Conservation (phyloP, 2,329 filamentous ascomycete species). For the Curvularia sp. region DNA sequence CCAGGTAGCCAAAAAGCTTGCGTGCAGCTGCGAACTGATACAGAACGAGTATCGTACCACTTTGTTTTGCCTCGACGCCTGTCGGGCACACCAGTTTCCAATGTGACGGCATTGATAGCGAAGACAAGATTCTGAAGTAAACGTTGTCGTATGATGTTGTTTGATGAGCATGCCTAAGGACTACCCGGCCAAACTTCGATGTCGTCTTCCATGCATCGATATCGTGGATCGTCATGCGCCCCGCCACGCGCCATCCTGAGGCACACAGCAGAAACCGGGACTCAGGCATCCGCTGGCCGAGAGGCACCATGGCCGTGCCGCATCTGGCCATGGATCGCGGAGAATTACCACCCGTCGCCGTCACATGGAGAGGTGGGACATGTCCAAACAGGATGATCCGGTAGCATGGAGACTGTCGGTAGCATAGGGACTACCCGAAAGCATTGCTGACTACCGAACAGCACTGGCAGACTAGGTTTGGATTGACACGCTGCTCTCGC, state of each 20-base stretch:
- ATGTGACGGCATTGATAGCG: slow-evolving; percentile 23
- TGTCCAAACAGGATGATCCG: neutral
- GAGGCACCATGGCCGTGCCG: slow-evolving; percentile 16
- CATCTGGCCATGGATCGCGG: slow-evolving; percentile 9
- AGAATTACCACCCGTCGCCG: slow-evolving; percentile 7
- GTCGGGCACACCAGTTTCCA: slow-evolving; percentile 21
- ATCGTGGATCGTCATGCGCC: slow-evolving; percentile 17
- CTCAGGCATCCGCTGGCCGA: slow-evolving; percentile 45
- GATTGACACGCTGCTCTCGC: slow-evolving; percentile 9
- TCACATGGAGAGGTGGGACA: neutral
- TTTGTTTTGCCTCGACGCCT: slow-evolving; percentile 42
- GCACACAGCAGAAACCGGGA: slow-evolving; percentile 40
- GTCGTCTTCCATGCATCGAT: slow-evolving; percentile 23
- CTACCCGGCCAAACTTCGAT: slow-evolving; percentile 20
- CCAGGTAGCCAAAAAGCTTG: slow-evolving; percentile 25
- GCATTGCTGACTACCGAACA: neutral
- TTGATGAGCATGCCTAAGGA: slow-evolving; percentile 36
- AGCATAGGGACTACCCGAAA: neutral
- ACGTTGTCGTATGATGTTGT: slow-evolving; percentile 50
- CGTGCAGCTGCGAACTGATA: slow-evolving; percentile 28
- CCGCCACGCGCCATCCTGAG: slow-evolving; percentile 29
- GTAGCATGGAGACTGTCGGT: neutral
- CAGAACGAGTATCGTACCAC: slow-evolving; percentile 44
- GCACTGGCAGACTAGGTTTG: neutral
- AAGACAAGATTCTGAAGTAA: slow-evolving; percentile 39